Evolutionary conservation across 2,329 filamentous ascomycete genomes (phyloP).

Genomic region (Aspergillus amoenus): DNA sequence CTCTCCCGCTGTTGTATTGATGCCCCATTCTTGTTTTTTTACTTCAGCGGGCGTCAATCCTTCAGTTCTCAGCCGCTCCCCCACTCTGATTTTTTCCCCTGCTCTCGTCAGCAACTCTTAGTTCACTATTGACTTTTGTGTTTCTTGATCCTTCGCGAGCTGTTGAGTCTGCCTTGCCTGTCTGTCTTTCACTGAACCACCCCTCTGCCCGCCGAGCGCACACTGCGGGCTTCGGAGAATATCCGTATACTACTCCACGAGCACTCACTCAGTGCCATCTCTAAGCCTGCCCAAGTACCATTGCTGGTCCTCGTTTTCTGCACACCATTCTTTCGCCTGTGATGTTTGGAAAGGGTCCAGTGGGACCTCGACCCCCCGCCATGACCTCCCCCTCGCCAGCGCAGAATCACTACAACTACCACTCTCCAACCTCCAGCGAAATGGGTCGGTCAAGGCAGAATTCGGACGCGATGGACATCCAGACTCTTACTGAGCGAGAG

Average conservation of each 20-base stretch:
- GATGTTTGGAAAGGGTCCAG: slow-evolving; percentile 23
- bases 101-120: background rate
- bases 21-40: background rate
- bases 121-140: too few species aligned
- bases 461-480: slow-evolving; percentile 38
- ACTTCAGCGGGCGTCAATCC: background rate
- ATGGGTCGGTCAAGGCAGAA: slow-evolving; percentile 32
- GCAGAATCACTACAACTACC: slow-evolving; percentile 24
- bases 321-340: background rate
- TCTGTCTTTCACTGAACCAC: too few species aligned
- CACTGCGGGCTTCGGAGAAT: background rate
- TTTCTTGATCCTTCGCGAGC: too few species aligned
- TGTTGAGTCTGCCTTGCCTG: too few species aligned
- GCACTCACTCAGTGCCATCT: background rate
- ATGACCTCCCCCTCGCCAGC: slow-evolving; percentile 23
- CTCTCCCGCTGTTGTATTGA: slow-evolving; percentile 3
- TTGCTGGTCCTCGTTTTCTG: background rate
- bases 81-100: background rate
- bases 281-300: background rate
- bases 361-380: slow-evolving; percentile 19
- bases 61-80: background rate
- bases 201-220: background rate
- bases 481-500: slow-evolving; percentile 33
- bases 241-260: background rate
- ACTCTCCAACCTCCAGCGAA: slow-evolving; percentile 27